Percentiles rank a stretch among this genome's conserved stretches.
phyloP scores from a whole-genome alignment of 1,284 basidiomycete genomes.

The Trametes hirsuta region DNA sequence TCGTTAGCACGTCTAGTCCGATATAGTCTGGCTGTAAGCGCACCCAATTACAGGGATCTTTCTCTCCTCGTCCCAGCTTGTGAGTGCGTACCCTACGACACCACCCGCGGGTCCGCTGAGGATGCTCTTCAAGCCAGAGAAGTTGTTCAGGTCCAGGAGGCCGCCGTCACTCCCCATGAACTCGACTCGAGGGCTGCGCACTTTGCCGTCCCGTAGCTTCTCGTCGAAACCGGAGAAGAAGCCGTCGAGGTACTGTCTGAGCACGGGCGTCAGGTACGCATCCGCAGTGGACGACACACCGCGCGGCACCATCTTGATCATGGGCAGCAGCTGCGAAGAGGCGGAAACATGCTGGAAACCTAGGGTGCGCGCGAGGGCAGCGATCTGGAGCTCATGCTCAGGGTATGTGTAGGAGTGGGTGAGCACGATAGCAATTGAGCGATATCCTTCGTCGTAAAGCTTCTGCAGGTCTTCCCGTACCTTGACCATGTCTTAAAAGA shows the following conservation, averaged over 20 bases:
- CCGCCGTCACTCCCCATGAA: slow-evolving; percentile 93
- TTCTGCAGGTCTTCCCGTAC: slow-evolving; percentile 64
- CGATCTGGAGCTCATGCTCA: slow-evolving; percentile 77
- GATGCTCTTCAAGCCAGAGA: slow-evolving; percentile 88
- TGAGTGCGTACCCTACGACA: slow-evolving; percentile 86
- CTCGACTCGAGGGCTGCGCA: slow-evolving; percentile 64
- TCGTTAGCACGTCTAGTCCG: neutral
- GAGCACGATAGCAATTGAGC: slow-evolving; percentile 85
- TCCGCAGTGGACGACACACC: slow-evolving; percentile 94
- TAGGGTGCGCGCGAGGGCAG: slow-evolving; percentile 71
- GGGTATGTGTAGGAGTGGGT: slow-evolving; percentile 94
- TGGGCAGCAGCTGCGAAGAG: slow-evolving; percentile 86
- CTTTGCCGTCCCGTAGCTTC: slow-evolving; percentile 54
- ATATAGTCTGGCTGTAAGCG: slow-evolving; percentile 27
- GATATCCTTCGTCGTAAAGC: slow-evolving; percentile 78
- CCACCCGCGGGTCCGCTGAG: slow-evolving; percentile 89
- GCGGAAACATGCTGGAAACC: slow-evolving; percentile 91
- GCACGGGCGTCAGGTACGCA: slow-evolving; percentile 93
- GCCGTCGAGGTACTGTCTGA: slow-evolving; percentile 86
- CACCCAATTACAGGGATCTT: slow-evolving; percentile 77
- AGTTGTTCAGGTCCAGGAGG: slow-evolving; percentile 82
- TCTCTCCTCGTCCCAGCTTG: slow-evolving; percentile 75
- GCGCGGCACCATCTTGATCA: slow-evolving; percentile 95
- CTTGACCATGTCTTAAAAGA: slow-evolving; percentile 47
- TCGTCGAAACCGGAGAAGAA: slow-evolving; percentile 91